Evolutionary conservation across 2,329 filamentous ascomycete species (phyloP), one percentile per base, ranked within the genome.

Genomic region (Chrysoporthe deuterocubensis): DNA sequence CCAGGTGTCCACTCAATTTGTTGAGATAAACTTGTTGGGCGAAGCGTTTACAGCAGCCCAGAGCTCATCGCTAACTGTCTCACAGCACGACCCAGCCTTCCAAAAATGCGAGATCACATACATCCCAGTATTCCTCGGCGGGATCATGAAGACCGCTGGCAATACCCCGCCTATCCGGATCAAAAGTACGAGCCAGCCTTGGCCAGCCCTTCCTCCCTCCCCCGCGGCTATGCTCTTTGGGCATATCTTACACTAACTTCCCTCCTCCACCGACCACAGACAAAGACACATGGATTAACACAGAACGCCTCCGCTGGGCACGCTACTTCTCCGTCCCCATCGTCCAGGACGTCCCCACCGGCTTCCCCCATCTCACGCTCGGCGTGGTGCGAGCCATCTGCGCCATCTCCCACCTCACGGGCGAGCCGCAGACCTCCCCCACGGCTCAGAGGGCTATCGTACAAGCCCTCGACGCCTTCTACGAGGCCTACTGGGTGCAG

Each of bases 101-200:
- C 46, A 63, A 16, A n/a, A 26, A 46, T 68, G 67, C n/a, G 71
- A 75, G 5, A 71, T 80, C 62, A 77, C 73, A 0, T 79, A 78
- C 60, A 73, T 80, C 13, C 80, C 79, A 61, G 76, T 81, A 43
- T 78, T 80, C 64, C 73, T 81, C 2, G 77, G 78, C 2, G 78
- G 79, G 0, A 68, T 81, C 37, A 78, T 81, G 75, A 77, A 79
- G 44, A 75, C 75, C 58, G 77, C 79, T 63, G 74, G 75, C 40
- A 80, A 81, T 66, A 77, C 74, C 4, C 64, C 78, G 3, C 80
- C 79, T 7, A 73, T 81, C 26, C 71, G 71, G 6, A 77, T 81
- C 70, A 79, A 78, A 64, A 81, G 77, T 80, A 73, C 8, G 75
- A 73, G 18, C 13, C 42, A 44, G 14, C 21, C 52, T 26, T 58